A percentile compares a stretch with the other conserved stretches of the same genome.
phyloP scores from a whole-genome alignment of 208 protist species.

The Leishmania major region DNA sequence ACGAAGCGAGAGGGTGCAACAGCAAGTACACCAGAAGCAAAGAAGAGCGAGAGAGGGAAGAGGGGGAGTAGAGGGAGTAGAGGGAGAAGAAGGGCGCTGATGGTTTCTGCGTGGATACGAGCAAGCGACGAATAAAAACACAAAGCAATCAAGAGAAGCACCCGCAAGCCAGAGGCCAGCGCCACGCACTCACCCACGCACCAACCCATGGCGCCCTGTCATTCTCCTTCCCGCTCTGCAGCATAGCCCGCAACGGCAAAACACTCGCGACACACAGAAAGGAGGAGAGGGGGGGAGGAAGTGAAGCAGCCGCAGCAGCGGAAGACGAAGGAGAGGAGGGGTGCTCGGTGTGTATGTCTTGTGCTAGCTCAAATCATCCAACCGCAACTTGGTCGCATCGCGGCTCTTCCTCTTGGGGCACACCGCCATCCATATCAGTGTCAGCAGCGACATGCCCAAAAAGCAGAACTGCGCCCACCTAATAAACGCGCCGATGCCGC shows the following conservation, averaged over 20 bases:
- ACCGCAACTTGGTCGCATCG: conserved; percentile 51
- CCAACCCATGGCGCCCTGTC: too few relatives aligned
- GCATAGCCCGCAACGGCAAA: too few relatives aligned
- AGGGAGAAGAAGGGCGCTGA: too few relatives aligned
- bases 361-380: conserved; percentile 29
- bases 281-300: not conserved
- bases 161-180: too few relatives aligned
- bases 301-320: not conserved
- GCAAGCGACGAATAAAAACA: not conserved
- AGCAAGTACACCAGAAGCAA: not conserved
- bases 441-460: conserved; percentile 54
- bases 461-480: conserved; percentile 75
- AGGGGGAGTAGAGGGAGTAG: not conserved
- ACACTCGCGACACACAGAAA: not conserved
- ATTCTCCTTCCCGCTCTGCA: too few relatives aligned
- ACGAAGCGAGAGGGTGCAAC: too few relatives aligned
- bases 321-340: not conserved
- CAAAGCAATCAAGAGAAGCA: not conserved
- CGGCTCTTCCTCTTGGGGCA: conserved; percentile 51
- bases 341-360: not conserved
- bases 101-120: too few relatives aligned
- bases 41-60: not conserved
- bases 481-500: conserved; percentile 71
- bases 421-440: conserved; percentile 56
- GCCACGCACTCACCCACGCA: too few relatives aligned